Evolutionary conservation across 176 grass and related monocot species (phyloP).

Genomic region (Musa schizocarpa): DNA sequence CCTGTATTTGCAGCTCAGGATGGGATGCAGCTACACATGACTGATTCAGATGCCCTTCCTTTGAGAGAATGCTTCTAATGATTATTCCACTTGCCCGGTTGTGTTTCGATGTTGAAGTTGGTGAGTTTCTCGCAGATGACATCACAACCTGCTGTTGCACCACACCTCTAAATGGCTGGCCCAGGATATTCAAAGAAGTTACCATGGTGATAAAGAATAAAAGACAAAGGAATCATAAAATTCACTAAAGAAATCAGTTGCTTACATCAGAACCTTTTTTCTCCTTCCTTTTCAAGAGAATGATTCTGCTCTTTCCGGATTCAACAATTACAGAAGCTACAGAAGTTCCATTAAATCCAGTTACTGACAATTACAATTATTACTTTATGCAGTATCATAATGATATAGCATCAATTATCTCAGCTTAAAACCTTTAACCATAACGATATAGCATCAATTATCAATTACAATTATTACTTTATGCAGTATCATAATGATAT

Average conservation of each 20-base stretch:
- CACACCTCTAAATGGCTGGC: slow-evolving; percentile 43
- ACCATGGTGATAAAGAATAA: slow-evolving; percentile 1
- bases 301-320: slow-evolving; percentile 63
- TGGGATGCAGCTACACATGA: slow-evolving; percentile 30
- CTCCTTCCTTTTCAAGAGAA: slow-evolving; percentile 74
- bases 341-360: slow-evolving; percentile 35
- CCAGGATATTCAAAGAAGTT: slow-evolving; percentile 9
- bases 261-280: slow-evolving; percentile 67
- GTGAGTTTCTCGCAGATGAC: slow-evolving; percentile 28
- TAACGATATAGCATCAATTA: too few species aligned
- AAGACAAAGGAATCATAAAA: slow-evolving; percentile 17
- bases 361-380: slow-evolving; percentile 22
- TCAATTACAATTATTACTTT: not conserved
- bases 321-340: slow-evolving; percentile 38
- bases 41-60: slow-evolving; percentile 33
- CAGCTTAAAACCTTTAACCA: too few species aligned
- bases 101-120: slow-evolving; percentile 43
- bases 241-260: not conserved
- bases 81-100: slow-evolving; percentile 56
- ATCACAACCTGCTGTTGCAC: slow-evolving; percentile 30
- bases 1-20: slow-evolving; percentile 39
- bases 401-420: too few species aligned
- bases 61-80: slow-evolving; percentile 65
- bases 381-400: not conserved
- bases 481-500: not conserved